A percentile compares a stretch with the other conserved stretches of the same genome.
These are phyloP conservation scores for Pythium dissimile DNA, from an alignment of 352 stramenopile species.

Conservation along the genomic window DNA sequence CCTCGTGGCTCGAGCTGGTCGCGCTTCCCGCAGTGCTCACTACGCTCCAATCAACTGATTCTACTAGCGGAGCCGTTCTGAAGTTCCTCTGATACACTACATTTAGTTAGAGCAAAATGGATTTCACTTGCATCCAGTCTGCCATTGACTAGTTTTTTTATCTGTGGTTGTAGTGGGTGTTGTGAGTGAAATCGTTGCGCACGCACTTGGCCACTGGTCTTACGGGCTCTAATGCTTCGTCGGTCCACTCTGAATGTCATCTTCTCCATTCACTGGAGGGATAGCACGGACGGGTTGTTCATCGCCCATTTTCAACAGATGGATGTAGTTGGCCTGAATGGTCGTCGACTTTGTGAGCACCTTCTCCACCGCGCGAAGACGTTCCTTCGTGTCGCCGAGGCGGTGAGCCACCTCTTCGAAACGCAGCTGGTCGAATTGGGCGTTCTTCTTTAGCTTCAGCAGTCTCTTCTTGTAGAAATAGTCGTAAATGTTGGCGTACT, in stretches of 20 bases:
- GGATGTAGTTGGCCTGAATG: constrained; percentile 66
- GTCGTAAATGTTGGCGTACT: constrained; percentile 87
- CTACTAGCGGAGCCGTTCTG: too few species aligned
- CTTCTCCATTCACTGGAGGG: background rate
- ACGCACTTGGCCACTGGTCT: too few species aligned
- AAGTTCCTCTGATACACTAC: background rate
- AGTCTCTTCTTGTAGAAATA: constrained; percentile 75
- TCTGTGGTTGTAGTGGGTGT: too few species aligned
- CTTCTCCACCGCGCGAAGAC: constrained; percentile 47
- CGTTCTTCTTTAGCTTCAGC: constrained; percentile 45
- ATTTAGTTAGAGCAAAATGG: too few species aligned
- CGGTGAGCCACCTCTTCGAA: constrained; percentile 39
- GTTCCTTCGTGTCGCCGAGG: constrained; percentile 31
- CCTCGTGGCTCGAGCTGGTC: constrained; percentile 20
- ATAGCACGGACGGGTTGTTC: background rate
- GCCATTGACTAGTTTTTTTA: too few species aligned
- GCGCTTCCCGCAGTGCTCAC: constrained; percentile 19
- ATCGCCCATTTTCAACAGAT: constrained; percentile 39
- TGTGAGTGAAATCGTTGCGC: too few species aligned
- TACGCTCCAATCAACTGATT: constrained; percentile 32
- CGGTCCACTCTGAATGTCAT: background rate
- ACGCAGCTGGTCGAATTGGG: constrained; percentile 53
- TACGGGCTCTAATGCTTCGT: too few species aligned
- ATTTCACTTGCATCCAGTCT: too few species aligned
- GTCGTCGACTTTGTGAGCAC: constrained; percentile 65